Evolutionary conservation across 305 asterid genomes (phyloP), one percentile per base, ranked within the genome.

Genomic region (Fraxinus floribunda): DNA sequence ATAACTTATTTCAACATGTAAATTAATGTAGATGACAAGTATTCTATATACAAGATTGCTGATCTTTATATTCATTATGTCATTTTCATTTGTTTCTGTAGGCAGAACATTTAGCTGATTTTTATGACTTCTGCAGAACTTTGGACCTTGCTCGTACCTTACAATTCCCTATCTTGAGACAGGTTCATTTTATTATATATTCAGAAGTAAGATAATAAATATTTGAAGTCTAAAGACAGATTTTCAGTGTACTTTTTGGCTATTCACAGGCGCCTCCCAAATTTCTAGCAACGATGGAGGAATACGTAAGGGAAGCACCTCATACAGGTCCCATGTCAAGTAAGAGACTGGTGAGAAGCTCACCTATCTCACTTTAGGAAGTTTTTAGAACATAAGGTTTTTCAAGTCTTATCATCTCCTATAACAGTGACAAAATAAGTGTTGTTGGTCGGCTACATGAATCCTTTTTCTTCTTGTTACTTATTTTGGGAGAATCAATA

Each of bases 201-300:
- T 52, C 35, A 20, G 13, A 32, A 62, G 46, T 52, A 30, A 5
- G 15, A 29, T 16, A 70, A 10, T 5, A 66, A 66, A 9, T 26
- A 5, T 7, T 83, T 16, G 8, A 24, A 0, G 15, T n/a, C 29
- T 3, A 15, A 29, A 70, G 22, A 18, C 9, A 13, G 62, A 18
- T 80, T 77, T 52, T 3, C 36, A 79, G 15, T 10, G 76, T 26
- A n/a, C 15, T 79, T 57, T 75, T 41, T 24, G 0, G 78, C 20
- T 80, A 80, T 86, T 26, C 36, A 30, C 89, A 94, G 98, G 97
- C 97, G 44, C 99, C 97, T 3, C 90, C 93, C 26, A 90, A 97
- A n/a, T 95, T 95, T 89, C 91, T 94, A 64, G 93, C 91, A 81
- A 95, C 97, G 3, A 95, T 95, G 98, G 98, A 95, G 88, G 98